Base-by-base conservation (phyloP, 116 monocot species). In the Phalaenopsis hybrid region DNA sequence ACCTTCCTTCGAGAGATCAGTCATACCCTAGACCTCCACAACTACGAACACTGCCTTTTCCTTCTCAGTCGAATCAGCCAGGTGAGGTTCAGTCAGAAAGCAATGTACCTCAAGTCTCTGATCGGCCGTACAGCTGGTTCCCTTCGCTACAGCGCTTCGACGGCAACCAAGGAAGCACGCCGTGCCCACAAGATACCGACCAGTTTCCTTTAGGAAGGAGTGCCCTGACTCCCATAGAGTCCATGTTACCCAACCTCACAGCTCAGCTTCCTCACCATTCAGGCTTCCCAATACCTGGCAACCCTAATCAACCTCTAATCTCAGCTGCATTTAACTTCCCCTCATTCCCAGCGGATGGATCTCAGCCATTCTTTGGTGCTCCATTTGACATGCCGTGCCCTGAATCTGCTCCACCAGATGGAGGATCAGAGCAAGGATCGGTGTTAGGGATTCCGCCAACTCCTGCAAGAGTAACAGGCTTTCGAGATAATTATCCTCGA, bases 381-480 rank as follows among this genome's bases (percentile, higher is more conserved):
- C 84, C 87, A 3, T 81, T 48, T 52, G 92, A 90, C 17, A 82
- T 86, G 48, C 84, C 72, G 16, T 80, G 85, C 1, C 49, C 65
- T 10, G 89, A 86, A 20, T 59, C 68, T 37, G 34, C 50, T 37
- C 49, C 82, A 28, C 41, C 78, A 57, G 89, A 86, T 10, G 74
- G 58, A 44, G 87, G 85, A 34, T 78, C 82, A 9, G 94, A 85
- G 5, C 93, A 88, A 34, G 90, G 81, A 57, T 92, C 96, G 2
- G 74, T 91, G 21, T 46, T 92, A 48, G 89, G 91, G 12, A 84
- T 85, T 65, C 91, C 88, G 34, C 90, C 87, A 6, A 52, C 82
- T 45, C 75, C 85, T 16, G 11, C 85, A 78, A 82, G 85, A 0
- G 11, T 68, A 41, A 45, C 86, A 79, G 63, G 76, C 34, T 88